Evolutionary conservation across 352 stramenopile genomes (phyloP).

Genomic region (Phytopythium oedochilum): DNA sequence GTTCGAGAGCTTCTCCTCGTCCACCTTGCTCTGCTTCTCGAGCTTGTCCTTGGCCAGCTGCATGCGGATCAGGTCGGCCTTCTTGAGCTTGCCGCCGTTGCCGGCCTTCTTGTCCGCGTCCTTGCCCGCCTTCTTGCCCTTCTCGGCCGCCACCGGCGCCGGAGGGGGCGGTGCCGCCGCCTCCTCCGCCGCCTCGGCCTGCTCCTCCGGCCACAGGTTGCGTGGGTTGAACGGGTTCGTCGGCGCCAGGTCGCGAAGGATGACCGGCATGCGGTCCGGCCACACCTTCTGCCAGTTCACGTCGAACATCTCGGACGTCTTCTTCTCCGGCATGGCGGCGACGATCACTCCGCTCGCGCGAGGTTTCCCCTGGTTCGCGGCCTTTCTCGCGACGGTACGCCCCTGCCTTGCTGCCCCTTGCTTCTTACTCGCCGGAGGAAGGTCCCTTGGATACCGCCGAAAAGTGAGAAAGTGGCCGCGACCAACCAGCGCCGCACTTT

Average conservation of each 20-base stretch:
- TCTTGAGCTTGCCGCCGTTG: constrained; percentile 66
- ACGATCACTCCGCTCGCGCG: no score
- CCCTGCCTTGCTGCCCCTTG: background rate
- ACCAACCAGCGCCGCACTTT: background rate
- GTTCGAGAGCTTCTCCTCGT: constrained; percentile 86
- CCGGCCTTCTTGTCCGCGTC: constrained; percentile 10
- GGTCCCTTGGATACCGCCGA: constrained; percentile 1
- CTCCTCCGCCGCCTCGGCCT: constrained; percentile 28
- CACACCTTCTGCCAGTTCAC: constrained; percentile 90
- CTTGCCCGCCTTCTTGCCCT: constrained; percentile 22
- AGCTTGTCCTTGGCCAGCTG: constrained; percentile 85
- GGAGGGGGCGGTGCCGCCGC: constrained; percentile 3
- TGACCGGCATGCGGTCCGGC: constrained; percentile 86
- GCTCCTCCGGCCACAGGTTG: constrained; percentile 81
- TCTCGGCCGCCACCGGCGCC: background rate
- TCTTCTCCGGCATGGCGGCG: constrained; percentile 52
- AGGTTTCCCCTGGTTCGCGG: background rate
- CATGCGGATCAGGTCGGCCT: constrained; percentile 83
- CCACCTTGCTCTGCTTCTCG: constrained; percentile 83
- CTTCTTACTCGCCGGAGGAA: background rate
- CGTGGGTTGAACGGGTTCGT: constrained; percentile 86
- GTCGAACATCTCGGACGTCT: constrained; percentile 70
- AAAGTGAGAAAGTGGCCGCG: background rate
- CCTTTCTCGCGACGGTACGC: constrained; percentile 2
- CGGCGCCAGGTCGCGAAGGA: constrained; percentile 76